Base-by-base conservation (phyloP, 192 early-diverging fungal genomes). In the Powellomyces hirtus region DNA sequence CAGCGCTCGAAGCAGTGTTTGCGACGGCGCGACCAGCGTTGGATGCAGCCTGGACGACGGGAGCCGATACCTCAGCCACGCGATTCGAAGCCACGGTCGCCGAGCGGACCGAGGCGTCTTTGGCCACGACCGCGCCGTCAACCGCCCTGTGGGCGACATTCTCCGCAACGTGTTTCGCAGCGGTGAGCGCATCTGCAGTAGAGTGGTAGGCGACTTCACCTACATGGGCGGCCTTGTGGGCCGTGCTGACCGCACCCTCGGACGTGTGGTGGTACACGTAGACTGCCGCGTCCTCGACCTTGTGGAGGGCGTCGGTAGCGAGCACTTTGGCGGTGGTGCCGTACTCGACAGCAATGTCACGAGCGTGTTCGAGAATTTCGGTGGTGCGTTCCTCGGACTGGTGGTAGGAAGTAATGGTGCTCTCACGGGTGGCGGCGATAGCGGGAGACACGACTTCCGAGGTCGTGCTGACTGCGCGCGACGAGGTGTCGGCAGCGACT, bases 261-360 rank as follows among this genome's bases (percentile, higher is more conserved):
- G 42, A 51, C 10, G 34, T 34, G 16, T 31, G 24, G 33, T 56
- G 34, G 18, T 13, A n/a, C 18, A 33, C 65, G n/a, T 51, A 11
- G 7, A 5, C 53, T 0, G 27, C 53, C 26, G 38, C 52, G n/a
- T 30, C 30, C 20, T 57, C 65, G 26, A 38, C 52, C 33, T 58
- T 56, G 65, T 67, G 65, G 10, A 57, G 18, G n/a, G 65, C 65
- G 52, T 67, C 65, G 16, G 34, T 38, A 1, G 65, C 35, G 24
- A 67, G 53, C 10, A 67, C 65, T 26, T 58, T 56, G 2, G 36
- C 65, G 10, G 53, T 58, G 6, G 65, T 67, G 8, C 35, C 65
- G 53, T 57, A 55, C 31, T 57, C 52, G 20, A 67, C 36, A 8
- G 53, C 52, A 18, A 26, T 58, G 6, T 67, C 65, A 7, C 11